These are phyloP conservation scores for Scedosporium apiospermum DNA, from an alignment of 2,329 filamentous ascomycete genomes.

Conservation along the genomic window DNA sequence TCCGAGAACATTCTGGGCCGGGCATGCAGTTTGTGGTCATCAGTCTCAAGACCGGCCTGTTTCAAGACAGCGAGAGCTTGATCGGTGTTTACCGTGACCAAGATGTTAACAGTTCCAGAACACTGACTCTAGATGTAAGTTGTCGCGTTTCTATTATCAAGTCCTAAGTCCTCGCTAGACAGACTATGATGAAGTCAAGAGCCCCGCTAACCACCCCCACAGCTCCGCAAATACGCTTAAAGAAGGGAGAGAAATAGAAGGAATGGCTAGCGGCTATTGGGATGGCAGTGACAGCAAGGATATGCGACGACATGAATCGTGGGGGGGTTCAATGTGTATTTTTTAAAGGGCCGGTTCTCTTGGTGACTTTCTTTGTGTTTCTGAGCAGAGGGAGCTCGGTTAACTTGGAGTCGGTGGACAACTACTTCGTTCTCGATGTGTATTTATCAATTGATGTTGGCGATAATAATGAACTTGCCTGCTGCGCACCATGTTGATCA, in stretches of 20 bases:
- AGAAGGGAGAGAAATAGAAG: no score
- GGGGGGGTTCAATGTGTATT: no score
- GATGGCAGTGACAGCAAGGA: no score
- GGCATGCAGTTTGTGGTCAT: constrained; percentile 99
- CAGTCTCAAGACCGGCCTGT: constrained; percentile 86
- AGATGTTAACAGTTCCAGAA: constrained; percentile 81
- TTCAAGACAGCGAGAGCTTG: constrained; percentile 91
- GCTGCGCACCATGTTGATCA: no score
- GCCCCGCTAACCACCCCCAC: constrained; percentile 11
- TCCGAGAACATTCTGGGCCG: constrained; percentile 83
- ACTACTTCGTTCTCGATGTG: neutral
- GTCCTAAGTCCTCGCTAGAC: neutral
- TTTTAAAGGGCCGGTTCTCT: no score
- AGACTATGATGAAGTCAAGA: neutral
- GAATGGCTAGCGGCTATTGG: no score
- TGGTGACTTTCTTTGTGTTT: neutral
- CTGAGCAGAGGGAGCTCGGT: neutral
- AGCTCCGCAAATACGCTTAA: constrained; percentile 21
- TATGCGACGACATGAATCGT: no score
- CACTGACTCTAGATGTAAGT: constrained; percentile 90
- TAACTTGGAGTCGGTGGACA: neutral
- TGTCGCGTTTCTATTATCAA: neutral
- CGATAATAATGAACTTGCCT: no score
- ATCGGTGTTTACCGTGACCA: constrained; percentile 96
- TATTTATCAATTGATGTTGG: neutral